Percentiles rank a stretch among this genome's conserved stretches.
Evolutionary conservation across 768 basidiomycete genomes (phyloP).

Genomic region (Chlorophyllum brunneum): DNA sequence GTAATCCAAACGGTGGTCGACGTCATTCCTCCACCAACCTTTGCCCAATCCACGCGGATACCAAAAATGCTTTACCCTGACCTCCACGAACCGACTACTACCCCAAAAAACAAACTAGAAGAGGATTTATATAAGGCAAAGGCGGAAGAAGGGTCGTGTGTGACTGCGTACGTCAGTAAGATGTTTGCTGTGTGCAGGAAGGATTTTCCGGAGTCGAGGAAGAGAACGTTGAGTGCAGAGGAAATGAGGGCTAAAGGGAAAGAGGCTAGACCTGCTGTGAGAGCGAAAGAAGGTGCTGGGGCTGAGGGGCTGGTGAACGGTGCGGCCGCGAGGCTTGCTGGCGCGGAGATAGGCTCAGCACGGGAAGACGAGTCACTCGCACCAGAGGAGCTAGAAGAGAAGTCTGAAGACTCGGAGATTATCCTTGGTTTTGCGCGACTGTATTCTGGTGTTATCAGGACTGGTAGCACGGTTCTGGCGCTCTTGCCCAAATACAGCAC

Average conservation of each 20-base stretch:
- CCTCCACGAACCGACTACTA: constrained; percentile 50
- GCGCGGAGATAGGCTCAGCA: constrained; percentile 16
- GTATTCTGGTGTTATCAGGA: constrained; percentile 81
- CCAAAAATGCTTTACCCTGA: constrained; percentile 92
- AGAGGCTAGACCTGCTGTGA: constrained; percentile 44
- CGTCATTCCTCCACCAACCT: constrained; percentile 83
- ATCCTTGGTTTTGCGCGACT: constrained; percentile 91
- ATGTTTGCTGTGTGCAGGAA: constrained; percentile 90
- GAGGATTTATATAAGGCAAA: constrained; percentile 74
- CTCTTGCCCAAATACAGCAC: constrained; percentile 86
- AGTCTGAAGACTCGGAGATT: constrained; percentile 45
- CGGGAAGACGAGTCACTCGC: constrained; percentile 1
- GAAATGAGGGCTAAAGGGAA: constrained; percentile 71
- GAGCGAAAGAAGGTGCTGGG: constrained; percentile 21
- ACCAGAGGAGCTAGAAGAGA: constrained; percentile 20
- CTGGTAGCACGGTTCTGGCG: constrained; percentile 61
- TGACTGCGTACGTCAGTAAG: constrained; percentile 92
- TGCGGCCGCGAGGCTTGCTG: constrained; percentile 9
- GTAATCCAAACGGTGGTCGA: constrained; percentile 92
- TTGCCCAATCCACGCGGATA: constrained; percentile 78
- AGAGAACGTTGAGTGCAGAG: constrained; percentile 71
- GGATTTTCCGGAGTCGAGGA: constrained; percentile 86
- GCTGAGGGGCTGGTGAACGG: constrained; percentile 14
- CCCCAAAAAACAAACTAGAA: constrained; percentile 80
- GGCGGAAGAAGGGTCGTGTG: constrained; percentile 47